phyloP scores from a whole-genome alignment of 2,329 filamentous ascomycete genomes.

The Epichloe elymi region DNA sequence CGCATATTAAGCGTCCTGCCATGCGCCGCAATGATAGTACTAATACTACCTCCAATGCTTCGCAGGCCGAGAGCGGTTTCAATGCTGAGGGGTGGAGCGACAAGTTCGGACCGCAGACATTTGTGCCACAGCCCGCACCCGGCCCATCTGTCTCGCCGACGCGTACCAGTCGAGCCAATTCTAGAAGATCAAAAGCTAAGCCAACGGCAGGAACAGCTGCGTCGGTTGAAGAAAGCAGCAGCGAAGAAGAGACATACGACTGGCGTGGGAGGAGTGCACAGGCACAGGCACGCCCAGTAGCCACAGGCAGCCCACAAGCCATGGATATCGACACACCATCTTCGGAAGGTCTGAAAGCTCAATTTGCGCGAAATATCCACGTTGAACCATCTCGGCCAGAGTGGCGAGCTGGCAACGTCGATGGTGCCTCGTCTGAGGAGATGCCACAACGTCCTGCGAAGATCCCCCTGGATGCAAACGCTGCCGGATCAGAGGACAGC shows the following conservation, averaged over 20 bases:
- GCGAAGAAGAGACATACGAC: constrained; percentile 26
- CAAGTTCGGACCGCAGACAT: constrained; percentile 41
- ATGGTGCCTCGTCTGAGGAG: constrained; percentile 12
- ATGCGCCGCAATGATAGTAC: constrained; percentile 11
- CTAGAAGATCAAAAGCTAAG: constrained; percentile 49
- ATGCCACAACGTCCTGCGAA: constrained; percentile 8
- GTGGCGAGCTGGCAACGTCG: constrained; percentile 40
- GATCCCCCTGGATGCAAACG: constrained; percentile 19
- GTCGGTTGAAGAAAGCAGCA: constrained; percentile 34
- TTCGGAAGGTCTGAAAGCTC: constrained; percentile 11
- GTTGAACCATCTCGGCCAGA: constrained; percentile 47
- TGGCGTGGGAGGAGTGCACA: constrained; percentile 23
- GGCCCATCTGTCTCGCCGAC: constrained; percentile 31
- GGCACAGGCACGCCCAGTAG: constrained; percentile 10
- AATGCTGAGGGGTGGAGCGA: constrained; percentile 40
- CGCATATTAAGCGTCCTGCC: constrained; percentile 20
- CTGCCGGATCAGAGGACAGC: constrained; percentile 40
- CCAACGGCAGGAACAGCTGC: constrained; percentile 31
- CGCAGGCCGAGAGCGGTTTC: constrained; percentile 24
- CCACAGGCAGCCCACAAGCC: constrained; percentile 37
- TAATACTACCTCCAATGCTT: constrained; percentile 11
- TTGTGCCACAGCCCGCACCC: constrained; percentile 31
- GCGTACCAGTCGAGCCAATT: constrained; percentile 29
- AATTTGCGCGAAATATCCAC: constrained; percentile 35
- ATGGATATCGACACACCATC: constrained; percentile 53